phyloP scores from a whole-genome alignment of 768 basidiomycete genomes.

The Psilocybe tampanensis region DNA sequence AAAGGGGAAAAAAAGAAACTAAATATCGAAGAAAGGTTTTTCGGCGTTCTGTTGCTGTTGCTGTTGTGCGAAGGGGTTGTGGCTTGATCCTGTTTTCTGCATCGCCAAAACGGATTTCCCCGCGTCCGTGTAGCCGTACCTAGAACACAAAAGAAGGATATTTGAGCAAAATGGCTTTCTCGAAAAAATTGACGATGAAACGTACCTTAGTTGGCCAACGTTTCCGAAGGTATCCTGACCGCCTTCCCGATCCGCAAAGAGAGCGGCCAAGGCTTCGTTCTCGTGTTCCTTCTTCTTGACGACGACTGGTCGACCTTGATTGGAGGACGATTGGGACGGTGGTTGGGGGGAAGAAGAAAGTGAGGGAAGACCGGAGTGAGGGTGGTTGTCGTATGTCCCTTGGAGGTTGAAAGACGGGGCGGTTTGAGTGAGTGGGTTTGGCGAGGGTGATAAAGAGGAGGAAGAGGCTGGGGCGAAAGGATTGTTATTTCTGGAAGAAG shows the following conservation, averaged over 20 bases:
- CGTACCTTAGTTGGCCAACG: slow-evolving; percentile 69
- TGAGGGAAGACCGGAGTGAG: slow-evolving; percentile 45
- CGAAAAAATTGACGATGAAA: slow-evolving; percentile 8
- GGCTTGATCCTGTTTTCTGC: slow-evolving; percentile 50
- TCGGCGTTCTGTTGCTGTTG: slow-evolving; percentile 56
- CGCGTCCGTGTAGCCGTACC: slow-evolving; percentile 63
- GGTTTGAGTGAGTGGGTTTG: slow-evolving; percentile 20
- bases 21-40: slow-evolving; percentile 84
- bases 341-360: slow-evolving; percentile 45
- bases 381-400: slow-evolving; percentile 66
- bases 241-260: slow-evolving; percentile 89
- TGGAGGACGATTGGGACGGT: slow-evolving; percentile 31
- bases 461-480: slow-evolving; percentile 74
- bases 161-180: neutral
- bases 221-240: slow-evolving; percentile 98
- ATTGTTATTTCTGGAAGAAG: slow-evolving; percentile 81
- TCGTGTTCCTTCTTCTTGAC: slow-evolving; percentile 47
- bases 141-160: slow-evolving; percentile 19
- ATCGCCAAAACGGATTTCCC: slow-evolving; percentile 40
- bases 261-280: slow-evolving; percentile 78
- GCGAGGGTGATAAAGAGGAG: slow-evolving; percentile 30
- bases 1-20: slow-evolving; percentile 13
- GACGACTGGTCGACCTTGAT: slow-evolving; percentile 32
- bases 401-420: slow-evolving; percentile 67
- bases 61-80: slow-evolving; percentile 72